A percentile compares a stretch with the other conserved stretches of the same genome.
These are phyloP conservation scores for Lichtheimia ornata DNA, from an alignment of 371 early-diverging fungal species.

Conservation along the genomic window DNA sequence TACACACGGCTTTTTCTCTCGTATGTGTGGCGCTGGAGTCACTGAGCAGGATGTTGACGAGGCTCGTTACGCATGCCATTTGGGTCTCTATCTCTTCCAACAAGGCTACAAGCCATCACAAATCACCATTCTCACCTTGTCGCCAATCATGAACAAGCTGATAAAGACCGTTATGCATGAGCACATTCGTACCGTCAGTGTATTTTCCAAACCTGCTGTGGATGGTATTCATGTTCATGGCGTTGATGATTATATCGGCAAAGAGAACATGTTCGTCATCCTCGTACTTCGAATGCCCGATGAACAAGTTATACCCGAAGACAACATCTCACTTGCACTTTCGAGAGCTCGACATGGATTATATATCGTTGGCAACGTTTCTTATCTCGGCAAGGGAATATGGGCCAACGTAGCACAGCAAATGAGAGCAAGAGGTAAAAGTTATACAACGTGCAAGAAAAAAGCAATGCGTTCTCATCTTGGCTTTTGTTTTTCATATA, in stretches of 20 bases:
- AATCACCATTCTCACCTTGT: constrained; percentile 24
- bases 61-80: constrained; percentile 29
- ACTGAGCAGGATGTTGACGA: constrained; percentile 27
- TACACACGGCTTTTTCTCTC: constrained; percentile 1
- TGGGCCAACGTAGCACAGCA: constrained; percentile 32
- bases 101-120: constrained; percentile 21
- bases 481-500: not conserved
- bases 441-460: not conserved
- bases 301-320: constrained; percentile 3
- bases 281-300: constrained; percentile 31
- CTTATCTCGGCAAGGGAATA: not conserved
- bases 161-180: constrained; percentile 16
- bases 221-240: constrained; percentile 16
- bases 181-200: constrained; percentile 21
- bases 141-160: constrained; percentile 25
- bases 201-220: constrained; percentile 8
- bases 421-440: constrained; percentile 24
- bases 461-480: no score
- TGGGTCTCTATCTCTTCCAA: constrained; percentile 40
- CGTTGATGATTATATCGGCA: constrained; percentile 24
- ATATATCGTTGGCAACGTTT: constrained; percentile 36
- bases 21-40: not conserved
- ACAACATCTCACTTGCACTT: constrained; percentile 27
- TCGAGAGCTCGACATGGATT: constrained; percentile 42
- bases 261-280: constrained; percentile 28